Evolutionary conservation across 805 yeast genomes (phyloP), one percentile per base, ranked within the genome.

Genomic region (Saccharomycopsis lassenensis): DNA sequence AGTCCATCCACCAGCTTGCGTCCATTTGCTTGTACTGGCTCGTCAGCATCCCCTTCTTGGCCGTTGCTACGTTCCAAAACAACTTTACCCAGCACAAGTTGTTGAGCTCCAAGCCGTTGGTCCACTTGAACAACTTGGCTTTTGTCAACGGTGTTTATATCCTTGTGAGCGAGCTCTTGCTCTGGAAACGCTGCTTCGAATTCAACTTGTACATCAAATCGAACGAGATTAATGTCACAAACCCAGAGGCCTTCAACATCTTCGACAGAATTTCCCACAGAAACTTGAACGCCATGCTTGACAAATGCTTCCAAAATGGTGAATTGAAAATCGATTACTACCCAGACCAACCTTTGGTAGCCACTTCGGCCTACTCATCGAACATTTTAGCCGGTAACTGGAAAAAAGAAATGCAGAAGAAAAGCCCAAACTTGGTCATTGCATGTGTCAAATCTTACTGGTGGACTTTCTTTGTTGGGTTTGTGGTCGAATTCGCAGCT

Each of bases 201-300:
- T 37, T 24, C 26, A 43, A 39, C 8, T 18, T 18, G 12, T 15
- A 37, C 15, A 32, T 40, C 21, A 7, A 16, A 15, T 22, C 37
- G n/a, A 40, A 38, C 25, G 31, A 39, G 1, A 36, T 39, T 15
- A 36, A 42, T 26, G 35, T 36, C 21, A 4, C 29, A 14, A 21
- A 35, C 12, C 12, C 32, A n/a, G 12, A 20, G 3, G 19, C 29
- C 20, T 26, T 28, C n/a, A 42, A 35, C 19, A 10, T 36, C n/a
- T 48, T 64, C 28, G 62, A 64, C 10, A 50, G 55, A 27, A 45
- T 65, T 21, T 59, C 71, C 0, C 69, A 61, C 40, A 59, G 60
- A 15, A 67, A 72, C 70, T 62, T 69, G 68, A 67, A 65, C 43
- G 54, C 56, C 3, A 46, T 69, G 37, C 63, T 69, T 19, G 41